phyloP scores from a whole-genome alignment of 495 filamentous ascomycete genomes.

The Amphirosellinia nigrospora region DNA sequence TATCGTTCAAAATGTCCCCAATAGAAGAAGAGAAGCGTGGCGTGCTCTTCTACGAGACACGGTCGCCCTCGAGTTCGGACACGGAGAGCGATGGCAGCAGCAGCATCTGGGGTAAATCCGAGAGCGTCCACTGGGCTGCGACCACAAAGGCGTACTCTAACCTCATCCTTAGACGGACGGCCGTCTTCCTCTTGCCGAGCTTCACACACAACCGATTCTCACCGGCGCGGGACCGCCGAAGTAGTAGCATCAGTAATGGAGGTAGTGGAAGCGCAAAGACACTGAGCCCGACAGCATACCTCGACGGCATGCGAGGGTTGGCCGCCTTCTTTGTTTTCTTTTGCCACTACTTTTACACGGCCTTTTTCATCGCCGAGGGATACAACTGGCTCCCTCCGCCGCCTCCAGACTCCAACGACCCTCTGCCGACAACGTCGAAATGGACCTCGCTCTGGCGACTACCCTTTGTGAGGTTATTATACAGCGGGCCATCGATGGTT shows the following conservation, averaged over 20 bases:
- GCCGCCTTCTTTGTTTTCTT: slow-evolving; percentile 65
- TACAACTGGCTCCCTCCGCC: slow-evolving; percentile 38
- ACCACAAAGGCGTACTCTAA: slow-evolving; percentile 32
- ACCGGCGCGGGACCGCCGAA: slow-evolving; percentile 20
- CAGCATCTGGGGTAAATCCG: slow-evolving; percentile 36
- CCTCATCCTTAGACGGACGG: slow-evolving; percentile 35
- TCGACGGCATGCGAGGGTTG: slow-evolving; percentile 64
- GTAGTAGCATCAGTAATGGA: slow-evolving; percentile 11
- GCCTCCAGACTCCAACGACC: background rate
- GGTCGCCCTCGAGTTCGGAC: slow-evolving; percentile 34
- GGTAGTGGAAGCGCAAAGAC: slow-evolving; percentile 29
- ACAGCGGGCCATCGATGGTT: slow-evolving; percentile 74
- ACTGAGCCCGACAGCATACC: slow-evolving; percentile 57
- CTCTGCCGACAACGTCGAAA: slow-evolving; percentile 16
- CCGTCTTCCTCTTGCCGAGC: slow-evolving; percentile 46
- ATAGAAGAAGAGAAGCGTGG: slow-evolving; percentile 35
- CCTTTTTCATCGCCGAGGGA: slow-evolving; percentile 51
- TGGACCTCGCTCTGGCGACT: slow-evolving; percentile 61
- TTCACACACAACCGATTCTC: slow-evolving; percentile 43
- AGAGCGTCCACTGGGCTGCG: slow-evolving; percentile 30
- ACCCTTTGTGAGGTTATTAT: slow-evolving; percentile 69
- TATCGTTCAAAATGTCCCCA: slow-evolving; percentile 16
- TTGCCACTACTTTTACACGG: slow-evolving; percentile 56
- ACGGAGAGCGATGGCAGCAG: slow-evolving; percentile 39
- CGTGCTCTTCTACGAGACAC: slow-evolving; percentile 36